These are phyloP conservation scores for Zoysia pacifica DNA, from an alignment of 176 grass and related monocot species.

Conservation along the genomic window DNA sequence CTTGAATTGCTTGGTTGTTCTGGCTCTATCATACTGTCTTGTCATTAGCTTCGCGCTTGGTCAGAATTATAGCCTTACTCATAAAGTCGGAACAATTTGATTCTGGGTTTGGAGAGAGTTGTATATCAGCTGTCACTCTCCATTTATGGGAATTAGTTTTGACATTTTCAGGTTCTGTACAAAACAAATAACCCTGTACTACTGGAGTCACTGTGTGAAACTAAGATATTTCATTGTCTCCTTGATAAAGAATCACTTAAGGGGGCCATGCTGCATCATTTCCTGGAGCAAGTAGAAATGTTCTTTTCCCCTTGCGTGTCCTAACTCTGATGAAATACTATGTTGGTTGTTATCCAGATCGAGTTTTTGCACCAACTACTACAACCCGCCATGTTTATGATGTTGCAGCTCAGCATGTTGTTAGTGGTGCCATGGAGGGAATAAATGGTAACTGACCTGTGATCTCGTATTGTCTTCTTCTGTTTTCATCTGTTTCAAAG, in stretches of 20 bases:
- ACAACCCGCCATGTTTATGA: slow-evolving; percentile 99
- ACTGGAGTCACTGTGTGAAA: background rate
- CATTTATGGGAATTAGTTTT: slow-evolving; percentile 11
- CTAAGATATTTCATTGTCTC: background rate
- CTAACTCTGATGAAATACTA: slow-evolving; percentile 35
- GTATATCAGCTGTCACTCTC: background rate
- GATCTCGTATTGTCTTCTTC: slow-evolving; percentile 24
- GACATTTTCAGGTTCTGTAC: slow-evolving; percentile 22
- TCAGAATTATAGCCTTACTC: background rate
- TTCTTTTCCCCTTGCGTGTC: slow-evolving; percentile 7
- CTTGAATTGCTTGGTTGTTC: slow-evolving; percentile 1
- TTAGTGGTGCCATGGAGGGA: slow-evolving; percentile 93
- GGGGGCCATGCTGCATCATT: background rate
- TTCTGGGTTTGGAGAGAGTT: slow-evolving; percentile 1
- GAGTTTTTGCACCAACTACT: slow-evolving; percentile 97
- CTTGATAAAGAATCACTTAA: slow-evolving; percentile 25
- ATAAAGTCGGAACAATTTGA: background rate
- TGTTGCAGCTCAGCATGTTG: slow-evolving; percentile 97
- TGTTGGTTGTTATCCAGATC: slow-evolving; percentile 55
- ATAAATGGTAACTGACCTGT: slow-evolving; percentile 80
- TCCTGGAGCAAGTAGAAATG: slow-evolving; percentile 2
- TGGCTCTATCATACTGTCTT: background rate
- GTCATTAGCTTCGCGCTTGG: background rate
- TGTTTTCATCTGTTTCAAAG: background rate
- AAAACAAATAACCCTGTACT: background rate